phyloP scores from a whole-genome alignment of 805 yeast genomes.

The Saturnispora silvae region DNA sequence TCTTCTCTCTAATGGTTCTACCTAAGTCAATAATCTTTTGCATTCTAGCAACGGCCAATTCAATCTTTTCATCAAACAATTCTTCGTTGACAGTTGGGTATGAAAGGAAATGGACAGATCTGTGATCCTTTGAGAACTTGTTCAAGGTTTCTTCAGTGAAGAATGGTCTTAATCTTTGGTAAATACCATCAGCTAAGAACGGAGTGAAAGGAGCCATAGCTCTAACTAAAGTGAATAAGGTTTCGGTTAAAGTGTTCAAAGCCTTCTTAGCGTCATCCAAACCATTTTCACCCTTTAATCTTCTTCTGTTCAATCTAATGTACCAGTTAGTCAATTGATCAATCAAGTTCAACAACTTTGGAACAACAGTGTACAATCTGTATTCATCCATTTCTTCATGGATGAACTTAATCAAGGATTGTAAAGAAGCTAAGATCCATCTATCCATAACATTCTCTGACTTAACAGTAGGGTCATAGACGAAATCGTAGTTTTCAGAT shows the following conservation, averaged over 20 bases:
- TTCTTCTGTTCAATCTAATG: slow-evolving; percentile 94
- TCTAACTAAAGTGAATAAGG: slow-evolving; percentile 75
- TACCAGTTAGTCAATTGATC: slow-evolving; percentile 98
- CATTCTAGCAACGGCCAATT: slow-evolving; percentile 87
- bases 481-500: slow-evolving; percentile 57
- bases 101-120: slow-evolving; percentile 90
- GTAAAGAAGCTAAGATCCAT: slow-evolving; percentile 96
- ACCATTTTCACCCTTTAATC: slow-evolving; percentile 93
- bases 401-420: slow-evolving; percentile 76
- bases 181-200: slow-evolving; percentile 83
- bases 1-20: slow-evolving; percentile 94
- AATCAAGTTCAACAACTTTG: slow-evolving; percentile 75
- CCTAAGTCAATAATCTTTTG: slow-evolving; percentile 94
- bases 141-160: slow-evolving; percentile 50
- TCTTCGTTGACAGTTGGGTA: slow-evolving; percentile 80
- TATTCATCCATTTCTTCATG: slow-evolving; percentile 85
- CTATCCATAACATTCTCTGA: slow-evolving; percentile 92
- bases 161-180: slow-evolving; percentile 56
- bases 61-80: slow-evolving; percentile 72
- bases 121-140: slow-evolving; percentile 42
- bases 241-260: slow-evolving; percentile 84
- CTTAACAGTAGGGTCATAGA: slow-evolving; percentile 51
- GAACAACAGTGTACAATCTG: slow-evolving; percentile 92
- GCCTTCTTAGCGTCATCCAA: slow-evolving; percentile 76
- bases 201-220: slow-evolving; percentile 99